Evolutionary conservation across 1,139 yeast genomes (phyloP), one percentile per base, ranked within the genome.

Genomic region (Hemisphaericaspora subhashii): DNA sequence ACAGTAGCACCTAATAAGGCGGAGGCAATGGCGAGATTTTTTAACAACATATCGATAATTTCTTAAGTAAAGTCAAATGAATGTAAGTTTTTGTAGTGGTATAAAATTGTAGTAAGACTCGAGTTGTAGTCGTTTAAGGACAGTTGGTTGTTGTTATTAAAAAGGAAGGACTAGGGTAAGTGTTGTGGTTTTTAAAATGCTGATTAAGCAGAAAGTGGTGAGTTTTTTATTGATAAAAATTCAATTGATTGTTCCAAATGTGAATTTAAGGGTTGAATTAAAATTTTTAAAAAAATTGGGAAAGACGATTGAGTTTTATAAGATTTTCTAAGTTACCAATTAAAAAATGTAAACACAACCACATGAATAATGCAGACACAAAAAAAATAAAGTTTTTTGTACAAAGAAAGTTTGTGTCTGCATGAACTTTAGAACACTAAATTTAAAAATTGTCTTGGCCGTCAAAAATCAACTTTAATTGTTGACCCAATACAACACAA

Each of bases 151-250:
- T 8, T 14, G 26, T 14, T 27, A 25, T 35, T 21, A 26, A 40
- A 40, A 58, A 58, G 48, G 64, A 59, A 55, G 51, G 66, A 60
- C 66, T 59, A 52, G 59, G 60, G 65, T 59, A 45, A 52, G 61
- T 40, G 31, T 34, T n/a, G n/a, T 37, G 34, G 31, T 13, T n/a
- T 13, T 20, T n/a, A 24, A 24, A 24, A 11, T 24, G 13, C 13
- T 11, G 10, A 24, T 24, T 24, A 24, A 13, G 17, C 6, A 24
- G 7, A 24, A 24, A 24, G 26, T 11, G 26, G 13, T 20, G 8
- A 20, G 22, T 8, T 6, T 5, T 20, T 20, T 5, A 20, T 20
- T 20, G 22, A 6, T 20, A 6, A 20, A 20, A 8, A 20, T 20
- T 20, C 22, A n/a, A n/a, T n/a, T n/a, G n/a, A n/a, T n/a, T n/a